Conservation (phyloP, 2,329 filamentous ascomycete genomes). For the Alternaria brassicae region DNA sequence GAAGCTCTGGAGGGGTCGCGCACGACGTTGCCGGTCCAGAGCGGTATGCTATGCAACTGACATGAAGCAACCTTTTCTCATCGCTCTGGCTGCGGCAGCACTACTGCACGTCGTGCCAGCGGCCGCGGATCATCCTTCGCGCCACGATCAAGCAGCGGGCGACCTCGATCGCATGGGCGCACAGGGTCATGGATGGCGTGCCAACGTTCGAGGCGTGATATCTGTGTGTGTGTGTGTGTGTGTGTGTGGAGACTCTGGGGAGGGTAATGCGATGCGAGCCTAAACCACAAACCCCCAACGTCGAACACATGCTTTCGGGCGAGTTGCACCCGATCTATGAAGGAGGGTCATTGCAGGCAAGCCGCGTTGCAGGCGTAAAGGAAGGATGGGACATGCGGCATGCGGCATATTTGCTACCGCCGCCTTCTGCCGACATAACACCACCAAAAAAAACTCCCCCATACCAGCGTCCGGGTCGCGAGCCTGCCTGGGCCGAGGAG, state of each 20-base stretch:
- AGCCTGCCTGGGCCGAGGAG: conserved; percentile 21
- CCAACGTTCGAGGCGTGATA: not conserved
- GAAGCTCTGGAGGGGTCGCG: conserved; percentile 18
- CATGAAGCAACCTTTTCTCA: conserved; percentile 7
- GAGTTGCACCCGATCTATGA: conserved; percentile 10
- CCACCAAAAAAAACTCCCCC: not conserved
- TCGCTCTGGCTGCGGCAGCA: conserved; percentile 11
- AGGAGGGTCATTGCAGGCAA: not conserved
- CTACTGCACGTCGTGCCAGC: conserved; percentile 29
- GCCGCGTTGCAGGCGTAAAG: not conserved
- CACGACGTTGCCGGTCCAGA: conserved; percentile 3
- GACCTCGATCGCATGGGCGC: conserved; percentile 10
- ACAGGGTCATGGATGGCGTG: not conserved
- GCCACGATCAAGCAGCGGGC: conserved; percentile 11
- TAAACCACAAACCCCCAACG: conserved; percentile 4
- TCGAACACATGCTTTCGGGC: conserved; percentile 13
- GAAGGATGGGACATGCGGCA: not conserved
- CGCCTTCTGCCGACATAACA: conserved; percentile 24
- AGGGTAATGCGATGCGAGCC: conserved; percentile 9
- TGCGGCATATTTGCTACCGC: conserved; percentile 4
- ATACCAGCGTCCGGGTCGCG: conserved; percentile 27
- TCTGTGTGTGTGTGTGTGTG: not conserved
- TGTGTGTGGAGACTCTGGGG: not conserved
- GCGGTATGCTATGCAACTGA: not conserved
- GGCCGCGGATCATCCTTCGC: conserved; percentile 28